Base-by-base conservation (phyloP, 1,284 basidiomycete genomes). In the Tilletia setariae region DNA sequence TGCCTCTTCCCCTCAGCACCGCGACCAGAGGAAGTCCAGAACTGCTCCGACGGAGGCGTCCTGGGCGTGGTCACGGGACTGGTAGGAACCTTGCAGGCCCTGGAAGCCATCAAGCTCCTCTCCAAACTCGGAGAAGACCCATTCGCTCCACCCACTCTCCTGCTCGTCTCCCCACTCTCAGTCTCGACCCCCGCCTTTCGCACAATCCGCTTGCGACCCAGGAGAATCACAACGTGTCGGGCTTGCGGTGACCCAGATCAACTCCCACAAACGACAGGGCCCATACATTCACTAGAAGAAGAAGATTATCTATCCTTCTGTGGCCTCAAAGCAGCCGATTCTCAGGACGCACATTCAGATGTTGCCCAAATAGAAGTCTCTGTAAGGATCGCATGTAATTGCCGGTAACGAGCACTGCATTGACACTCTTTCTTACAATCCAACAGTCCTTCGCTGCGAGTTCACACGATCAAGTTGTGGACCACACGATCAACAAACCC, bases 11-110 rank as follows among this genome's bases (percentile, higher is more conserved):
- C 95, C 0, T 47, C 69, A 28, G 74, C 80, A 11, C 80, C 80
- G 1, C 63, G 65, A 16, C 79, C 79, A 9, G 74, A 79, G 40
- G 76, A 82, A 25, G 78, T 81, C 32, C 72, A 72, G 4, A 89
- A 89, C 15, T 98, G 96, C 77, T 92, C 91, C 74, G 94, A 98
- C 80, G 87, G 90, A 15, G 96, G 96, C 1, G 91, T 99, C 1
- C 85, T 98, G 51, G 95, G 95, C 0, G 88, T 87, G 0, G 90
- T 97, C 0, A 94, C 93, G 0, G 96, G 96, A 0, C 85, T 94
- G 23, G 91, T 98, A 30, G 96, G 96, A 9, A 90, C 89, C 63
- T 84, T 94, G 76, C 95, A 98, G 86, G 96, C 94, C 0, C 82
- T 92, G 16, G 94, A 97, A 83, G 87, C 92, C 0, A 89, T 98